Evolutionary conservation across 306 rosid species (phyloP), one percentile per base, ranked within the genome.

Genomic region (Gillenia trifoliata): DNA sequence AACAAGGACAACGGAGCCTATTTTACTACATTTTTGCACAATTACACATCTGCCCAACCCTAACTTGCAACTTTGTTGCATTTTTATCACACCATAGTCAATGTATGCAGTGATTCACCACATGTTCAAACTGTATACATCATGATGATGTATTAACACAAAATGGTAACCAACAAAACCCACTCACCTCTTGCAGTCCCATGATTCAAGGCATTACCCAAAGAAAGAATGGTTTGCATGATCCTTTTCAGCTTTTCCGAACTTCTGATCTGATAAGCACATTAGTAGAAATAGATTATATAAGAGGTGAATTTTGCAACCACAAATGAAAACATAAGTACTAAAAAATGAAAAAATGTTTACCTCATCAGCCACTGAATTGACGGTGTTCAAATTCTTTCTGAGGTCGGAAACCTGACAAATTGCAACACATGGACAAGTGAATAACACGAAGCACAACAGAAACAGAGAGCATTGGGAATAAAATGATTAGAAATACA

Each of bases 141-240:
- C 41, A 29, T 34, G 49, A 40, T 11, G 55, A 61, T 41, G 65
- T 73, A 80, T 38, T 61, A 55, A 43, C 62, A 81, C 22, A 56
- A 64, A 61, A 62, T 1, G 11, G 72, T 26, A 70, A 20, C 7
- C 25, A 33, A 43, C 19, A 22, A 47, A 45, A 52, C 65, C 59
- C 34, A 75, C 84, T 87, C 86, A 90, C 99, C 99, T 90, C 99
- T 95, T 77, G 99, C 99, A 59, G 99, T 95, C 86, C 99, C 99
- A 41, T 92, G 98, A 87, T 95, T 95, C 84, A 95, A 78, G 69
- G 99, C 99, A 84, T 90, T 95, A 60, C 99, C 99, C 68, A 92
- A 86, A 61, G 98, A 95, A 81, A 95, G 99, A 84, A 95, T 95
- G 75, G 99, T 95, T 82, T 95, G 99, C 99, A 95, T 90, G 84